phyloP scores from a whole-genome alignment of 1,284 basidiomycete species.

The Cryptococcus floricola region DNA sequence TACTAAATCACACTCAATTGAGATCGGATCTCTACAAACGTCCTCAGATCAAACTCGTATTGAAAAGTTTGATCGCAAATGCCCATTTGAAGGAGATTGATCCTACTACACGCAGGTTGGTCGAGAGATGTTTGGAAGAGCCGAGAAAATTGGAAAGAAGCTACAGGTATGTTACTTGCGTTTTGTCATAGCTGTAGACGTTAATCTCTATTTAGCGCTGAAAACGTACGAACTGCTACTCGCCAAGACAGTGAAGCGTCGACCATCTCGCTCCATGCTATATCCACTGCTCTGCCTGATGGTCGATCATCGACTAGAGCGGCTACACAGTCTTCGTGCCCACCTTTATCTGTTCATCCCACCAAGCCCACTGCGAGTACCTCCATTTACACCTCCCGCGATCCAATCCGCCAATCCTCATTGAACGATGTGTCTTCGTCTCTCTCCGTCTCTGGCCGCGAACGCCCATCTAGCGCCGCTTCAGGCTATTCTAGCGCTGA shows the following conservation, averaged over 20 bases:
- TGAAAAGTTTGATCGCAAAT: slow-evolving; percentile 74
- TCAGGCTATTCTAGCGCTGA: slow-evolving; percentile 1
- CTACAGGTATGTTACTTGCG: slow-evolving; percentile 25
- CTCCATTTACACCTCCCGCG: slow-evolving; percentile 36
- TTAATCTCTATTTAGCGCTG: slow-evolving; percentile 47
- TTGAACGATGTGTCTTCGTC: slow-evolving; percentile 40
- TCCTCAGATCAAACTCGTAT: slow-evolving; percentile 73
- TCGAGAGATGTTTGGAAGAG: slow-evolving; percentile 69
- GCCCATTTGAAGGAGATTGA: slow-evolving; percentile 74
- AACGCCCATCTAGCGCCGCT: slow-evolving; percentile 16
- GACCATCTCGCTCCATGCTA: slow-evolving; percentile 31
- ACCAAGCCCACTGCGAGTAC: slow-evolving; percentile 11
- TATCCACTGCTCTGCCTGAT: slow-evolving; percentile 31
- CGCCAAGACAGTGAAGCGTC: slow-evolving; percentile 27
- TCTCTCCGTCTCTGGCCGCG: slow-evolving; percentile 13
- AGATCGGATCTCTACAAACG: slow-evolving; percentile 83
- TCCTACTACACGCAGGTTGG: slow-evolving; percentile 81
- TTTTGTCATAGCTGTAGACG: neutral
- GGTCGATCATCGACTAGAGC: too few species aligned
- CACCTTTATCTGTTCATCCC: neutral
- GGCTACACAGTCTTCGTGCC: too few species aligned
- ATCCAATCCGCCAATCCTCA: slow-evolving; percentile 37
- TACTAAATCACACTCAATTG: slow-evolving; percentile 91
- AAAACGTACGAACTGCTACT: slow-evolving; percentile 21
- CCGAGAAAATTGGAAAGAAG: slow-evolving; percentile 32